phyloP scores from a whole-genome alignment of 768 basidiomycete genomes.

The Collybiopsis confluens region DNA sequence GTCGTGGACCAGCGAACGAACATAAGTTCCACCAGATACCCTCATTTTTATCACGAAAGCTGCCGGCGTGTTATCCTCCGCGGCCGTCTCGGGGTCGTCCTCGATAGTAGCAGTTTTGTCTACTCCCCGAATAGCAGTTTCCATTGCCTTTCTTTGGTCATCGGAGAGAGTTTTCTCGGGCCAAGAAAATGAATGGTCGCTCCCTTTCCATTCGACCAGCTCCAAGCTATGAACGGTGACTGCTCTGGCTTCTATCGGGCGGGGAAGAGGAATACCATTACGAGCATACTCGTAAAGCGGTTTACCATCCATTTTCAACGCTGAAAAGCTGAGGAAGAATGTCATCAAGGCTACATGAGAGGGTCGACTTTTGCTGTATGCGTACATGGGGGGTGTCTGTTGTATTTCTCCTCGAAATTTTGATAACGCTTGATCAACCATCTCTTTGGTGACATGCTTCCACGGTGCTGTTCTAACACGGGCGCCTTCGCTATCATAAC shows the following conservation, averaged over 20 bases:
- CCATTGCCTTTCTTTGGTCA: slow-evolving; percentile 68
- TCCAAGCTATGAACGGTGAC: slow-evolving; percentile 81
- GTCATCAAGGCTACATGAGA: not conserved
- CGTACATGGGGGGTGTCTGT: slow-evolving; percentile 90
- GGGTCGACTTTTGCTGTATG: slow-evolving; percentile 5
- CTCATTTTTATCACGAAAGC: slow-evolving; percentile 88
- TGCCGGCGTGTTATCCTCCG: slow-evolving; percentile 43
- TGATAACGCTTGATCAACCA: slow-evolving; percentile 63
- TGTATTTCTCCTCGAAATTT: slow-evolving; percentile 83
- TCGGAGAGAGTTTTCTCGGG: slow-evolving; percentile 66
- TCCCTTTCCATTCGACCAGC: slow-evolving; percentile 73
- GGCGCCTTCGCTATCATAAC: slow-evolving; percentile 88
- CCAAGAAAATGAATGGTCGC: slow-evolving; percentile 72
- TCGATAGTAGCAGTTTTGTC: slow-evolving; percentile 28
- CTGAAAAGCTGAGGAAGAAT: slow-evolving; percentile 76
- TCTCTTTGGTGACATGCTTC: slow-evolving; percentile 78
- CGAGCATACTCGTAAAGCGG: slow-evolving; percentile 96
- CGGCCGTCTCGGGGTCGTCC: slow-evolving; percentile 31
- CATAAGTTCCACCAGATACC: slow-evolving; percentile 96
- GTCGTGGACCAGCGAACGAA: slow-evolving; percentile 93
- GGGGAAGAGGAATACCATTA: slow-evolving; percentile 83
- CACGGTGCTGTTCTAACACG: slow-evolving; percentile 74
- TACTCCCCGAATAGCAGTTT: slow-evolving; percentile 53
- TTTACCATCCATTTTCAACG: slow-evolving; percentile 97
- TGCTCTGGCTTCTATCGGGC: slow-evolving; percentile 85